Conservation (phyloP, 805 yeast genomes). For the Blastobotrys chiropterorum region DNA sequence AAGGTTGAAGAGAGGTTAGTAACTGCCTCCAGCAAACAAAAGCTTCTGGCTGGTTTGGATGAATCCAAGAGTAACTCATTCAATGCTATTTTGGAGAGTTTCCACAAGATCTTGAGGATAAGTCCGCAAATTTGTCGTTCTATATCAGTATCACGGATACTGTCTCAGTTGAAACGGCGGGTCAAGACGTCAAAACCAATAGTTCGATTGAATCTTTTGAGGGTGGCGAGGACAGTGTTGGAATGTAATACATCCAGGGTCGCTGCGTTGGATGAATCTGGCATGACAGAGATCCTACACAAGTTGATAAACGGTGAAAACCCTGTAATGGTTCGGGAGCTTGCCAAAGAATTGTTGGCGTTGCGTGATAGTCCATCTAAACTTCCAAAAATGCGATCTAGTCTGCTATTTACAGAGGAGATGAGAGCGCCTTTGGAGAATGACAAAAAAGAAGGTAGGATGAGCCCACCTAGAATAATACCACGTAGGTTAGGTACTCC, state of each 20-base stretch:
- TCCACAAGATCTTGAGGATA: conserved; percentile 13
- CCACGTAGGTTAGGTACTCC: not conserved
- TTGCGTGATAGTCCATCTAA: not conserved
- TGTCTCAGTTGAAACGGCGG: conserved; percentile 12
- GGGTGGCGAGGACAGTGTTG: conserved; percentile 12
- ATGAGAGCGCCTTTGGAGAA: not conserved
- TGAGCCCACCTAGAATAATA: not conserved
- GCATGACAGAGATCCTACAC: conserved; percentile 4
- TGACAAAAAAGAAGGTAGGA: not conserved
- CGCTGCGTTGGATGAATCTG: conserved; percentile 5
- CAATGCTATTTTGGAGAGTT: conserved; percentile 18
- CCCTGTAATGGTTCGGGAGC: conserved; percentile 18
- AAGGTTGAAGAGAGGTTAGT: conserved; percentile 16
- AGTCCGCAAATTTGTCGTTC: conserved; percentile 13
- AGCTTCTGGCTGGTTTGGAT: conserved; percentile 16
- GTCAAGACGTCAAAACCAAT: conserved; percentile 12
- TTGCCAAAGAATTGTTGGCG: conserved; percentile 18
- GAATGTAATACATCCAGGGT: conserved; percentile 7
- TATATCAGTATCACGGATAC: conserved; percentile 9
- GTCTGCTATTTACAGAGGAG: not conserved
- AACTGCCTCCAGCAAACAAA: not conserved
- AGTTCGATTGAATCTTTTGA: conserved; percentile 14
- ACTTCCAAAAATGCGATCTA: not conserved
- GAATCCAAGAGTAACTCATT: conserved; percentile 14
- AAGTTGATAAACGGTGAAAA: conserved; percentile 8